A percentile compares a stretch with the other conserved stretches of the same genome.
Evolutionary conservation across 805 yeast species (phyloP).

Genomic region (Cyberlindnera bimundalis): DNA sequence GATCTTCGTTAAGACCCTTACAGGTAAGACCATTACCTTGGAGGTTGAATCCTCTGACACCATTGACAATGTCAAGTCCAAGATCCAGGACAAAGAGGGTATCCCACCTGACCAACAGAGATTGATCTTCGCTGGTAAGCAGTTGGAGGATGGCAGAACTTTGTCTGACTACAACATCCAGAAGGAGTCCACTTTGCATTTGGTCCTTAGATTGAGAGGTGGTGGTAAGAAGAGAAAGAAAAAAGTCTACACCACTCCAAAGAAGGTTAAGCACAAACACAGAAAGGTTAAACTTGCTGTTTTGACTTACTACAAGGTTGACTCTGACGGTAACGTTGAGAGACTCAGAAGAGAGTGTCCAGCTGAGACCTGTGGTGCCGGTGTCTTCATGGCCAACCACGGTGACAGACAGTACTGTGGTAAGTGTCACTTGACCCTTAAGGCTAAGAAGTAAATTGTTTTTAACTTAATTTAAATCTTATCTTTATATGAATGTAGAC

Average conservation of each 20-base stretch:
- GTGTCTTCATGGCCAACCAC: slow-evolving; percentile 99
- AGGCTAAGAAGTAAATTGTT: slow-evolving; percentile 34
- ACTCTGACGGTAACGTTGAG: slow-evolving; percentile 97
- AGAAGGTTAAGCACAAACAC: slow-evolving; percentile 99
- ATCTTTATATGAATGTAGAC: too few species aligned
- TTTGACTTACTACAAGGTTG: slow-evolving; percentile 98
- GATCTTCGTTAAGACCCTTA: slow-evolving; percentile 98
- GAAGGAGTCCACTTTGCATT: slow-evolving; percentile 94
- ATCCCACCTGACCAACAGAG: slow-evolving; percentile 98
- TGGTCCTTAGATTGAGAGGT: slow-evolving; percentile 97
- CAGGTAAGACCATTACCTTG: slow-evolving; percentile 98
- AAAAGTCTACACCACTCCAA: slow-evolving; percentile 99
- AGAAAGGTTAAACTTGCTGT: slow-evolving; percentile 99
- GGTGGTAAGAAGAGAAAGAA: slow-evolving; percentile 99
- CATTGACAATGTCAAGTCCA: slow-evolving; percentile 93
- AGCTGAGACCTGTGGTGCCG: slow-evolving; percentile 91
- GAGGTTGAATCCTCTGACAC: slow-evolving; percentile 98
- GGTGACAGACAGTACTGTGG: slow-evolving; percentile 99
- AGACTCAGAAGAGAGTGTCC: slow-evolving; percentile 99
- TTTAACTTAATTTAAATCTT: too few species aligned
- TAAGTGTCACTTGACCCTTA: slow-evolving; percentile 96
- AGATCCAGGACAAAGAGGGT: slow-evolving; percentile 97
- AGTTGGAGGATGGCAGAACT: slow-evolving; percentile 95
- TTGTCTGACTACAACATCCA: slow-evolving; percentile 97
- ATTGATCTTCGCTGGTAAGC: slow-evolving; percentile 96